Percentiles rank a stretch among this genome's conserved stretches.
phyloP scores from a whole-genome alignment of 129 eudicot species.

The Centaurea solstitialis region DNA sequence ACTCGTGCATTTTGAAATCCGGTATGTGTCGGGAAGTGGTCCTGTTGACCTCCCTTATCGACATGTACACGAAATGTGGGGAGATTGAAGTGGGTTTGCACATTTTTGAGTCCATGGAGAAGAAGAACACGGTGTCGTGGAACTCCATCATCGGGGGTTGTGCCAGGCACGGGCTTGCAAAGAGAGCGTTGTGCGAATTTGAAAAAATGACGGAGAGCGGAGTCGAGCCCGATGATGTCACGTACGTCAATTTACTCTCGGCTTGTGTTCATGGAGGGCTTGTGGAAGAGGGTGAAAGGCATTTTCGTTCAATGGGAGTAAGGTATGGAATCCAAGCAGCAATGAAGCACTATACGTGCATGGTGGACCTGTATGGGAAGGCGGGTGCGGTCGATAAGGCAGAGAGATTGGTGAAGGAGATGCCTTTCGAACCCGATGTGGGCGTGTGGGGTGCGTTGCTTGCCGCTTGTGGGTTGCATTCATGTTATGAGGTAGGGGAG shows the following conservation, averaged over 20 bases:
- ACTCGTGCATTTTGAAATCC: conserved; percentile 52
- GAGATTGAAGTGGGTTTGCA: conserved; percentile 53
- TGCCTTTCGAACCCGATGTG: conserved; percentile 85
- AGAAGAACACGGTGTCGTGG: conserved; percentile 70
- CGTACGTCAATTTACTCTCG: conserved; percentile 65
- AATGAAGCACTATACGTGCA: conserved; percentile 80
- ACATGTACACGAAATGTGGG: conserved; percentile 85
- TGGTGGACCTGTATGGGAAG: conserved; percentile 88
- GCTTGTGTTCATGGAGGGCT: conserved; percentile 85
- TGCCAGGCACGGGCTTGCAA: conserved; percentile 69
- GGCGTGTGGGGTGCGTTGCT: conserved; percentile 92
- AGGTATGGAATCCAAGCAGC: conserved; percentile 52
- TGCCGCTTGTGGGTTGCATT: conserved; percentile 71
- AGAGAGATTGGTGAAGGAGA: conserved; percentile 44
- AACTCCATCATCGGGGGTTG: conserved; percentile 78
- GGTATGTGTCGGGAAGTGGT: conserved; percentile 62
- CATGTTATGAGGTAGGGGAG: conserved; percentile 43
- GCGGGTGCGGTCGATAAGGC: conserved; percentile 83
- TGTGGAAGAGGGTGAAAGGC: conserved; percentile 69
- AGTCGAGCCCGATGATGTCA: conserved; percentile 56
- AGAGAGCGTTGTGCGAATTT: conserved; percentile 56
- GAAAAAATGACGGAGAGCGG: conserved; percentile 59
- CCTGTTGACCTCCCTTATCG: conserved; percentile 60
- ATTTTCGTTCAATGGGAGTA: conserved; percentile 49
- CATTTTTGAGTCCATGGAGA: conserved; percentile 52